Base-by-base conservation (phyloP, 2,329 filamentous ascomycete genomes). In the Conoideocrella luteorostrata region DNA sequence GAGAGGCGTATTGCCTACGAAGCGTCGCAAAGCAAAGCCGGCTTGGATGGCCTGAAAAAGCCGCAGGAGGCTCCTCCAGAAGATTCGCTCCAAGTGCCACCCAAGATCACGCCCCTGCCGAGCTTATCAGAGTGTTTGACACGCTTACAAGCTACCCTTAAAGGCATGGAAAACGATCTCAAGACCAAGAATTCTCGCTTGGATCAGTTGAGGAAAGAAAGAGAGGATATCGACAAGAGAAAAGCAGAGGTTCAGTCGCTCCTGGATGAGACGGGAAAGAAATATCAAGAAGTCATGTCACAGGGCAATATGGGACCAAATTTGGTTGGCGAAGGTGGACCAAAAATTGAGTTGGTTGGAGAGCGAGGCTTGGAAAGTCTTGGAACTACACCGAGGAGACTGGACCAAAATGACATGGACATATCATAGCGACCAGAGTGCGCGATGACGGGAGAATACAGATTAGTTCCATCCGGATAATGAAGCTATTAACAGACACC, bases 1-100 rank as follows among this genome's bases (percentile, higher is more conserved):
- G 81, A 84, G 58, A 76, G 84, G 13, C 81, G 82, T 45, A 87
- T 84, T 3, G 90, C 88, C 0, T 97, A 95, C 65, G 90, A 95
- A 63, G 79, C 82, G 10, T 84, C 87, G 4, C 91, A 97, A 67
- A 90, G 87, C 7, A 78, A 85, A 17, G 86, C 87, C 4, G 91
- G 88, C n/a, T 84, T 93, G 68, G 90, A 91, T 55, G 85, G 82
- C 0, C 57, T 85, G 18, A 74, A 71, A 56, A 73, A 71, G 55
- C 69, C 59, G 12, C 48, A 44, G 21, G 56, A 59, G 32, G 59
- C 60, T 21, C 52, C 62, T 29, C 52, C 62, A 50, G 60, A 70
- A 17, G 56, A 60, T 13, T 38, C 70, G 10, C 63, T 75, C 4
- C 79, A 72, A 45, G 81, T 82, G 2, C 85, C 84, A 0, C 78